These are phyloP conservation scores for Rhizophagus prolifer DNA, from an alignment of 192 early-diverging fungal species.

Conservation along the genomic window DNA sequence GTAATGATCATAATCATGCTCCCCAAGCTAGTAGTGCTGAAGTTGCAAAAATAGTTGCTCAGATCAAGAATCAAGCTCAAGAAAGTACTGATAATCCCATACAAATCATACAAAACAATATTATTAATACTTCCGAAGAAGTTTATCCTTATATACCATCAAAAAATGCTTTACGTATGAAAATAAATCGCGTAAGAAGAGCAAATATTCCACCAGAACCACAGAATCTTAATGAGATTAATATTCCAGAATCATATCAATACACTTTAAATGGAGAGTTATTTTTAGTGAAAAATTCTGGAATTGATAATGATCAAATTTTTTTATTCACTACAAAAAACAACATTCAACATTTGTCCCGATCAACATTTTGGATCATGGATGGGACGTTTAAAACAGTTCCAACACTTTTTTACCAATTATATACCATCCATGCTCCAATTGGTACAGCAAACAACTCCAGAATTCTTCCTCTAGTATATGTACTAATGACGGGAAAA, in stretches of 20 bases:
- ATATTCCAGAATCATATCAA: neutral
- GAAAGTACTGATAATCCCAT: neutral
- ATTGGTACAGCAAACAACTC: no score
- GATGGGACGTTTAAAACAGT: constrained; percentile 6
- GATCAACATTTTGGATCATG: neutral
- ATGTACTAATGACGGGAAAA: no score
- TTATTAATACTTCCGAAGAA: neutral
- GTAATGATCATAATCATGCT: no score
- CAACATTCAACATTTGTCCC: neutral
- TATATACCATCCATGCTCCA: no score
- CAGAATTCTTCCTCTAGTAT: no score
- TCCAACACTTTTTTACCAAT: constrained; percentile 1
- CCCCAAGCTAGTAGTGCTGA: neutral
- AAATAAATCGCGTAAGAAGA: neutral
- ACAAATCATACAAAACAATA: constrained; percentile 6
- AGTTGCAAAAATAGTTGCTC: neutral
- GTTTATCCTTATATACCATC: no score
- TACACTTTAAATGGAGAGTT: neutral
- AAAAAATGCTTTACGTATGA: neutral
- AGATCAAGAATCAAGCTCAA: neutral
- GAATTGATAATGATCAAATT: neutral
- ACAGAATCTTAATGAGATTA: neutral
- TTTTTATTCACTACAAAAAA: neutral
- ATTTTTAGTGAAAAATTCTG: constrained; percentile 3
- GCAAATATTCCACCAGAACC: neutral